These are phyloP conservation scores for Parietichytrium sp. DNA, from an alignment of 108 stramenopile genomes.

Conservation along the genomic window DNA sequence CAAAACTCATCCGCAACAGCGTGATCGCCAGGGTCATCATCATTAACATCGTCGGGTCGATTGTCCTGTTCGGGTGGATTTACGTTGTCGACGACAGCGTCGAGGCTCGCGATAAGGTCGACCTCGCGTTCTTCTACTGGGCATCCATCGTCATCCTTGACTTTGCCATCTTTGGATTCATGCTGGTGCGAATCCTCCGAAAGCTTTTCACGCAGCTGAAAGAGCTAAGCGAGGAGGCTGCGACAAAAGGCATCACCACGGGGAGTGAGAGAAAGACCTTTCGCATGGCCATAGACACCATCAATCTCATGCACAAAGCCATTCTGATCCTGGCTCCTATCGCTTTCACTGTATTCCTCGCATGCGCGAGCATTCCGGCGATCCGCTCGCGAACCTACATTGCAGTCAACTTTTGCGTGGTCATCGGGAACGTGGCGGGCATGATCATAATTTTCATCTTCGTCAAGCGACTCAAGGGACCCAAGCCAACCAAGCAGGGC, in stretches of 20 bases:
- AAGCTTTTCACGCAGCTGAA: constrained; percentile 20
- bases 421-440: constrained; percentile 9
- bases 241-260: not conserved
- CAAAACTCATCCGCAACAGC: not conserved
- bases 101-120: not conserved
- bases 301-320: not conserved
- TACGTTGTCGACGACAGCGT: not conserved
- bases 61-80: not conserved
- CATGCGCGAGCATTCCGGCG: not conserved
- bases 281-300: not conserved
- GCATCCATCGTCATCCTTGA: not conserved
- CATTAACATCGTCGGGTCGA: not conserved
- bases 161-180: not conserved
- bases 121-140: not conserved
- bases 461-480: not conserved
- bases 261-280: not conserved
- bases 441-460: not conserved
- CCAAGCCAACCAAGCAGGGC: too few species aligned
- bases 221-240: not conserved
- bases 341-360: not conserved
- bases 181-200: not conserved
- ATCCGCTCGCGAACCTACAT: constrained; percentile 4
- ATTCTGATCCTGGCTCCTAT: not conserved
- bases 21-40: not conserved
- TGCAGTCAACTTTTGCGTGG: not conserved